Conservation (phyloP, 2,329 filamentous ascomycete species). For the Basipetospora chlamydospora region DNA sequence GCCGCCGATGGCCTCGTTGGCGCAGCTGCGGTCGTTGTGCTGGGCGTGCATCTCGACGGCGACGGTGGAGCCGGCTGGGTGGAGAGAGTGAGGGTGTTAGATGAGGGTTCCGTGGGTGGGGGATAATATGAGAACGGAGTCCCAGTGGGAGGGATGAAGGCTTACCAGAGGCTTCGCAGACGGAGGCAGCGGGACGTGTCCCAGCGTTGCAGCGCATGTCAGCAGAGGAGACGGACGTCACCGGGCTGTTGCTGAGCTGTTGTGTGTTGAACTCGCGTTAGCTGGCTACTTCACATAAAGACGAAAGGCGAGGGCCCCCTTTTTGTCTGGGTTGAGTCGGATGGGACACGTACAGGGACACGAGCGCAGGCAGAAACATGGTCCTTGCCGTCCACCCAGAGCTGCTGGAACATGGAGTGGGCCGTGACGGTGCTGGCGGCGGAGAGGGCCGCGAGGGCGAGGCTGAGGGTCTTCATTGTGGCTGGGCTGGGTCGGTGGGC, state of each 20-base stretch:
- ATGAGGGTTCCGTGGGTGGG: conserved; percentile 7
- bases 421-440: conserved; percentile 18
- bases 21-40: conserved; percentile 28
- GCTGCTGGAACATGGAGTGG: conserved; percentile 36
- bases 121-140: neutral
- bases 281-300: no score
- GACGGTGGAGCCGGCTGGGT: conserved; percentile 28
- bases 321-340: no score
- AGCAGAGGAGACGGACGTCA: conserved; percentile 27
- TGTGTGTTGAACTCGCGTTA: no score
- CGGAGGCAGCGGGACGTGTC: conserved; percentile 20
- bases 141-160: neutral
- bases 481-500: neutral
- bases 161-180: conserved; percentile 17
- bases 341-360: conserved; percentile 9
- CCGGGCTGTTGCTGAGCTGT: conserved; percentile 33
- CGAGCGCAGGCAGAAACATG: conserved; percentile 10
- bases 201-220: conserved; percentile 33
- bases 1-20: conserved; percentile 35
- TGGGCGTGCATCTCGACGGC: conserved; percentile 45
- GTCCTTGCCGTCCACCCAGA: conserved; percentile 28
- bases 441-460: conserved; percentile 2
- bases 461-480: conserved; percentile 3
- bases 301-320: no score
- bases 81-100: no score